Base-by-base conservation (phyloP, 2,329 filamentous ascomycete genomes). In the Neofusicoccum umdonicola region DNA sequence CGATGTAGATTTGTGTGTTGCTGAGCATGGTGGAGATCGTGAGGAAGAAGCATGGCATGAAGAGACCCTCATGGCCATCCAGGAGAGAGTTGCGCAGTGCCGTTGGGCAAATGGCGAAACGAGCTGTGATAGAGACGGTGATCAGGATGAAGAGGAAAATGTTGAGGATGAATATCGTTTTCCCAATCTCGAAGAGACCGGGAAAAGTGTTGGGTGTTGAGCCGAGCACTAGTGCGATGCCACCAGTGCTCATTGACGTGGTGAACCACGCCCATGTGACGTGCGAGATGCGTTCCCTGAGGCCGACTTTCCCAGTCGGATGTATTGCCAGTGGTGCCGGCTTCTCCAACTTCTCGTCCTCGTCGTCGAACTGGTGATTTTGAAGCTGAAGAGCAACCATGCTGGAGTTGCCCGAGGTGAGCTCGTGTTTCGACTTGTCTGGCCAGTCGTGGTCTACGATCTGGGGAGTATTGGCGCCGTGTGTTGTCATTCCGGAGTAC, bases 41-140 rank as follows among this genome's bases (percentile, higher is more conserved):
- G 8, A 77, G 73, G 62, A 74, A 82, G 69, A 82, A 76, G 4
- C 80, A 79, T 2, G 77, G 77, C 17, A 83, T 71, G 71, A 83
- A 83, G 6, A 83, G 76, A 1, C 79, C 79, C 71, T 86, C 84
- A n/a, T 78, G 78, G 5, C 83, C 82, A 65, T 83, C 81, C 0
- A 76, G 79, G 22, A 85, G 72, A 0, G 82, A 83, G 54, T 73
- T 73, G 19, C 76, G 77, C 58, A 85, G 75, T 7, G 80, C 78
- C 22, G 76, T 75, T 1, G 78, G 78, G 67, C 79, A 80, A 47
- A 79, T 74, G 50, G 76, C 69, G 69, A 85, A 85, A 56, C 83
- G 79, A 47, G 79, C 71, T 0, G 66, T n/a, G 9, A 78, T 69
- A 66, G 78, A 76, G 15, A 63, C 62, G 22, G 68, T 67, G 13